A percentile compares a stretch with the other conserved stretches of the same genome.
phyloP scores from a whole-genome alignment of 2,329 filamentous ascomycete genomes.

The Aspergillus persii region DNA sequence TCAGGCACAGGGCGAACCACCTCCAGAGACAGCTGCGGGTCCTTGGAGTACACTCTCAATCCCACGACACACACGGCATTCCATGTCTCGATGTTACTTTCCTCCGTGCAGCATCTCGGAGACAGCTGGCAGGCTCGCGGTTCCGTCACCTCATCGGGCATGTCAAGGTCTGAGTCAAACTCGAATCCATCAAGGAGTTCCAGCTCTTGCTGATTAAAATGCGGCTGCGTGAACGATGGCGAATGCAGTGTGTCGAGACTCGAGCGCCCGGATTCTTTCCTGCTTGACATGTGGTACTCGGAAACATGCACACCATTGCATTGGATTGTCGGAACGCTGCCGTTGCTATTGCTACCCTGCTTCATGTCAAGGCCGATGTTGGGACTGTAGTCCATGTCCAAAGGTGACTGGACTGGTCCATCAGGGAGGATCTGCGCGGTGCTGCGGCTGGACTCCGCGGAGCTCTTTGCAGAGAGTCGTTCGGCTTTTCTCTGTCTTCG shows the following conservation, averaged over 20 bases:
- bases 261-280: constrained; percentile 18
- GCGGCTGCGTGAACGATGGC: constrained; percentile 14
- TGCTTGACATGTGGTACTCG: constrained; percentile 6
- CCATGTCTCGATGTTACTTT: constrained; percentile 48
- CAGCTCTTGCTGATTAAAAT: constrained; percentile 25
- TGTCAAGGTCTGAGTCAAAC: constrained; percentile 44
- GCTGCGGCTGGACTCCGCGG: constrained; percentile 5
- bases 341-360: not conserved
- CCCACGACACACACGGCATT: constrained; percentile 62
- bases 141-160: constrained; percentile 31
- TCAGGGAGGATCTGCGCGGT: constrained; percentile 21
- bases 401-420: constrained; percentile 27
- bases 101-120: constrained; percentile 15
- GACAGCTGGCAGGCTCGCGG: constrained; percentile 6
- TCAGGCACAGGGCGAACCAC: constrained; percentile 48
- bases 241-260: constrained; percentile 27
- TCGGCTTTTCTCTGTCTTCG: constrained; percentile 32
- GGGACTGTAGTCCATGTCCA: constrained; percentile 21
- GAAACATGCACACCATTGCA: constrained; percentile 22
- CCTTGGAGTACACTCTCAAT: constrained; percentile 56
- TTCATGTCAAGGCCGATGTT: constrained; percentile 17
- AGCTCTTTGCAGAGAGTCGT: constrained; percentile 20
- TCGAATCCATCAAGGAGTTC: constrained; percentile 42
- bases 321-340: constrained; percentile 28
- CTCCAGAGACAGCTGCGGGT: constrained; percentile 50